Conservation (phyloP, 768 basidiomycete species). For the Pleurotus platypus region DNA sequence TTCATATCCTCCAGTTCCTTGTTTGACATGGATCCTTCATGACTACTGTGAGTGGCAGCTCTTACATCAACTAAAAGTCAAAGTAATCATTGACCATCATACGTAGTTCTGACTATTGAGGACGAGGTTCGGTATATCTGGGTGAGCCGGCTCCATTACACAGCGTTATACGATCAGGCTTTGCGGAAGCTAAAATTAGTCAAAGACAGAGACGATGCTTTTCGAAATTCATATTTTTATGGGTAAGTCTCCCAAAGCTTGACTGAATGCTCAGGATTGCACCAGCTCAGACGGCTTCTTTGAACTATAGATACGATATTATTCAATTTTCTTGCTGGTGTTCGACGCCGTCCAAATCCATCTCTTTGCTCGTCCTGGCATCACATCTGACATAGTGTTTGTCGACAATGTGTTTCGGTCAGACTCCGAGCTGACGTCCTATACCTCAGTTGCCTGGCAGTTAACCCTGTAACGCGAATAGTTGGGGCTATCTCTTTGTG, state of each 20-base stretch:
- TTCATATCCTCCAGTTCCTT: slow-evolving; percentile 19
- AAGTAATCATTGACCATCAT: not conserved
- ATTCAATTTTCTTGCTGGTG: slow-evolving; percentile 36
- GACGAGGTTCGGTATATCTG: slow-evolving; percentile 34
- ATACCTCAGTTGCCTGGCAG: slow-evolving; percentile 36
- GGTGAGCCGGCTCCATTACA: slow-evolving; percentile 20
- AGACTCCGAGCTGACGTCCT: not conserved
- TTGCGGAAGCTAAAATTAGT: not conserved
- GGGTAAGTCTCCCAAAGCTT: slow-evolving; percentile 21
- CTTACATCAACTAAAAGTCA: not conserved
- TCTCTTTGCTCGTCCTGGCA: slow-evolving; percentile 32
- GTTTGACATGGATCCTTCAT: slow-evolving; percentile 34
- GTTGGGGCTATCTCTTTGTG: slow-evolving; percentile 42
- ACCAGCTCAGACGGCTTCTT: too few species aligned
- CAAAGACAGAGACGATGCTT: slow-evolving; percentile 27
- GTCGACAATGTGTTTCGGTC: slow-evolving; percentile 9
- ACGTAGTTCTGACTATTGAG: slow-evolving; percentile 26
- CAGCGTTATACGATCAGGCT: too few species aligned
- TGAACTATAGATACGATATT: slow-evolving; percentile 38
- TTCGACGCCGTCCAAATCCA: slow-evolving; percentile 46
- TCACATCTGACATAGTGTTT: slow-evolving; percentile 31
- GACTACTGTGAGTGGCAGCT: slow-evolving; percentile 26
- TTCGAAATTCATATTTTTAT: slow-evolving; percentile 37
- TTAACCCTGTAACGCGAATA: slow-evolving; percentile 39
- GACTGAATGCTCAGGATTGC: too few species aligned